phyloP scores from a whole-genome alignment of 768 basidiomycete genomes.

The Leucocoprinus birnbaumii region DNA sequence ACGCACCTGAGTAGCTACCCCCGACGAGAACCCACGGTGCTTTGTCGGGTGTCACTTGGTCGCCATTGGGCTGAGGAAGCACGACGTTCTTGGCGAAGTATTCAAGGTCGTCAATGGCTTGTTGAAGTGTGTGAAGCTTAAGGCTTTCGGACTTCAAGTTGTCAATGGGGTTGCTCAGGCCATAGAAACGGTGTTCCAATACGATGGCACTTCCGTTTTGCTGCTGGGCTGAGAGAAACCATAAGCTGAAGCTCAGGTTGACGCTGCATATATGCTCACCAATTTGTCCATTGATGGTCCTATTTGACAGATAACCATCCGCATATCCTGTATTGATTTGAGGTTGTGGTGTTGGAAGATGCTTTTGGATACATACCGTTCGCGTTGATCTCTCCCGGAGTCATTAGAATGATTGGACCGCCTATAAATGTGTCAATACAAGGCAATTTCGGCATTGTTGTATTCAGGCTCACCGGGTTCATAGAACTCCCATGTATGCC shows the following conservation, averaged over 20 bases:
- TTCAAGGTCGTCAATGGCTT: constrained; percentile 70
- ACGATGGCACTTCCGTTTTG: constrained; percentile 61
- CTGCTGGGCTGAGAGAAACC: constrained; percentile 45
- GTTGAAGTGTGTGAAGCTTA: constrained; percentile 61
- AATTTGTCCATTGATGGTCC: constrained; percentile 59
- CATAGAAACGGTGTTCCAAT: constrained; percentile 74
- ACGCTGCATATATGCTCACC: constrained; percentile 18
- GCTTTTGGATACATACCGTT: constrained; percentile 29
- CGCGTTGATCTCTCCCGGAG: constrained; percentile 65
- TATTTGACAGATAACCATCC: constrained; percentile 59
- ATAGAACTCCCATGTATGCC: constrained; percentile 69
- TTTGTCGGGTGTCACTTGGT: constrained; percentile 53
- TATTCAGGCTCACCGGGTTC: constrained; percentile 35
- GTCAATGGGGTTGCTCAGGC: constrained; percentile 66
- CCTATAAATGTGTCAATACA: constrained; percentile 26
- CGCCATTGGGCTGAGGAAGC: constrained; percentile 66
- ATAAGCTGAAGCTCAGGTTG: not conserved
- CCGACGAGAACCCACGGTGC: constrained; percentile 50
- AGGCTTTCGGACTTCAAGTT: constrained; percentile 60
- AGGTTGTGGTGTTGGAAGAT: not conserved
- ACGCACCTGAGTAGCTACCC: constrained; percentile 46
- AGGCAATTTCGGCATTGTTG: not conserved
- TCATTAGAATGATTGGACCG: constrained; percentile 61
- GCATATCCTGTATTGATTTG: constrained; percentile 28
- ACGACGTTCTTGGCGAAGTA: constrained; percentile 67